phyloP scores from a whole-genome alignment of 139 green algal species.

The Coccomyxa sp. region DNA sequence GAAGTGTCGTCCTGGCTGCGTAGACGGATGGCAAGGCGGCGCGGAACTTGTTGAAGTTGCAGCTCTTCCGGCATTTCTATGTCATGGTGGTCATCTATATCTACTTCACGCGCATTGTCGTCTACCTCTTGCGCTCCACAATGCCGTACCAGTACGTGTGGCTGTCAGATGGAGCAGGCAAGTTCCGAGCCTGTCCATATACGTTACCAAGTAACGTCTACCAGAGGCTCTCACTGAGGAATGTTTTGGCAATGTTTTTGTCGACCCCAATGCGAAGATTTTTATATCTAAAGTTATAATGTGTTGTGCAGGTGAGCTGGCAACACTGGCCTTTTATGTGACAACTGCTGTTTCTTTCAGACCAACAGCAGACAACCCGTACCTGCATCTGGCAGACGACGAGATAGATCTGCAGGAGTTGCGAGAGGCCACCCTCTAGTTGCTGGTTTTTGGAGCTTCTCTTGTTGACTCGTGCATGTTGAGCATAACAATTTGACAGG shows the following conservation, averaged over 20 bases:
- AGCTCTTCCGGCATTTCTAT: slow-evolving; percentile 95
- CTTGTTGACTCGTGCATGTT: too few relatives aligned
- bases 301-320: slow-evolving; percentile 61
- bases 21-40: slow-evolving; percentile 71
- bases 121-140: slow-evolving; percentile 84
- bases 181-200: not conserved
- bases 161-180: slow-evolving; percentile 29
- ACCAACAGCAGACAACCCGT: slow-evolving; percentile 68
- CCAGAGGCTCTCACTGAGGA: too few relatives aligned
- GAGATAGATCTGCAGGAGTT: slow-evolving; percentile 52
- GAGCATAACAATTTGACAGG: too few relatives aligned
- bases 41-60: slow-evolving; percentile 73
- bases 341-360: slow-evolving; percentile 77
- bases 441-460: too few relatives aligned
- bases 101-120: slow-evolving; percentile 98
- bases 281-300: too few relatives aligned
- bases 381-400: slow-evolving; percentile 65
- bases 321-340: slow-evolving; percentile 87
- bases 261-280: too few relatives aligned
- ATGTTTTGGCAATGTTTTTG: too few relatives aligned
- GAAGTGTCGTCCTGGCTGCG: not conserved
- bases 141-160: slow-evolving; percentile 75
- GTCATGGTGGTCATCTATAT: slow-evolving; percentile 92
- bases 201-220: too few relatives aligned
- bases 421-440: not conserved